Conservation (phyloP, 2,329 filamentous ascomycete species). For the Neofusicoccum parvum region DNA sequence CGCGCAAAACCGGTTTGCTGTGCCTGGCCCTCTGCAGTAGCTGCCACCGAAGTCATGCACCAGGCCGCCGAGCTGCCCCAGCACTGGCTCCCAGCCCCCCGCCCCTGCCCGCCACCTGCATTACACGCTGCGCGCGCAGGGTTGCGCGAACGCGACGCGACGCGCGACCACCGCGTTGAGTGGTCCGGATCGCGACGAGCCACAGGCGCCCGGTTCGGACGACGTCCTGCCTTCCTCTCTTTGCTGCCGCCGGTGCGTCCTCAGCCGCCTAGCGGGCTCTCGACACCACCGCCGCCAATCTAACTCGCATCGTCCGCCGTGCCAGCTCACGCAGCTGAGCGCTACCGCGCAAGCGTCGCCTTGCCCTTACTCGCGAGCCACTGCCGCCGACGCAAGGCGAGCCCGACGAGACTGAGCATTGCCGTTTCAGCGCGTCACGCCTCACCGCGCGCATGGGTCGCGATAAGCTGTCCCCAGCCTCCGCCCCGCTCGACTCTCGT, state of each 20-base stretch:
- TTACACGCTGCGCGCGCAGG: not conserved
- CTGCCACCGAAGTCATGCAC: not conserved
- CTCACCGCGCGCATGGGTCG: not conserved
- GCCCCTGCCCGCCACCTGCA: slow-evolving; percentile 3
- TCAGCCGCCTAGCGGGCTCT: not conserved
- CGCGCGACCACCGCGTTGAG: slow-evolving; percentile 4
- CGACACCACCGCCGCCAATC: not conserved
- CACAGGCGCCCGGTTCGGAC: not conserved
- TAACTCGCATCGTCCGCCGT: not conserved
- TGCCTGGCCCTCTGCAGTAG: not conserved
- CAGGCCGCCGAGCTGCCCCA: not conserved
- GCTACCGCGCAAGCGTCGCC: not conserved
- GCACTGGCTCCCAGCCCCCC: not conserved
- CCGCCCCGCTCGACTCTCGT: slow-evolving; percentile 6
- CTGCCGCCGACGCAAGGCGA: slow-evolving; percentile 13
- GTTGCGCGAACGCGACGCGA: slow-evolving; percentile 11
- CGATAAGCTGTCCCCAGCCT: slow-evolving; percentile 6
- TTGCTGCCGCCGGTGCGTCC: not conserved
- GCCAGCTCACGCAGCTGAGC: not conserved
- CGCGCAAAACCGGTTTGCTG: not conserved
- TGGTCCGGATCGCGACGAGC: not conserved
- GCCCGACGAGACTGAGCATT: not conserved
- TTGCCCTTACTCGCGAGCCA: slow-evolving; percentile 5
- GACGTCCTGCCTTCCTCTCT: not conserved
- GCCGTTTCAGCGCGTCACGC: slow-evolving; percentile 7